Percentiles rank a stretch among this genome's conserved stretches.
phyloP scores from a whole-genome alignment of 495 filamentous ascomycete genomes.

The Echria macrotheca region DNA sequence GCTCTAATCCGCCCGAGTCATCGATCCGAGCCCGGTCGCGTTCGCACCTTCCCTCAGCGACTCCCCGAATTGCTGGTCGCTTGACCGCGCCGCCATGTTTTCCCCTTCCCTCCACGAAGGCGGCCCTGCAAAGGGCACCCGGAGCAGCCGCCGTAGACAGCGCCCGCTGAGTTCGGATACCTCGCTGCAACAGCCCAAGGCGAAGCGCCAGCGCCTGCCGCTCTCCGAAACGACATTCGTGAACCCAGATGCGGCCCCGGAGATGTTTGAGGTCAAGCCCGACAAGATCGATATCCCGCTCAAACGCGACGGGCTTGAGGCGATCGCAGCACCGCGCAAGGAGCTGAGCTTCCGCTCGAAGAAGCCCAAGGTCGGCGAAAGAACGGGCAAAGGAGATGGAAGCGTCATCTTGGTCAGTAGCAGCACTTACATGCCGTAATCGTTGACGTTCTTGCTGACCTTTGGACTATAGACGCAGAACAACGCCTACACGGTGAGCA shows the following conservation, averaged over 20 bases:
- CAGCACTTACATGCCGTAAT: neutral
- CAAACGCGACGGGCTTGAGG: constrained; percentile 44
- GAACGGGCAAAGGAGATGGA: constrained; percentile 53
- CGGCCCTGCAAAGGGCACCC: constrained; percentile 49
- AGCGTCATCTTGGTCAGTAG: constrained; percentile 57
- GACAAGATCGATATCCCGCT: constrained; percentile 34
- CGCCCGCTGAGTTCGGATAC: constrained; percentile 61
- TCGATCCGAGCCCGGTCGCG: constrained; percentile 10
- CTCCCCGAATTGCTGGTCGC: constrained; percentile 14
- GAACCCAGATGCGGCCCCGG: constrained; percentile 39
- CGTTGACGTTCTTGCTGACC: constrained; percentile 17
- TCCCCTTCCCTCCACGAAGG: constrained; percentile 46
- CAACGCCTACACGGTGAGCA: constrained; percentile 78
- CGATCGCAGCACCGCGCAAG: constrained; percentile 30
- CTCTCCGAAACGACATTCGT: constrained; percentile 51
- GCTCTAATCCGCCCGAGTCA: too few species aligned
- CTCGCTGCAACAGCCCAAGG: constrained; percentile 57
- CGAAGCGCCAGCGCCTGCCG: constrained; percentile 65
- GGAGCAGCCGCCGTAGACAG: constrained; percentile 57
- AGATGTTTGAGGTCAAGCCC: constrained; percentile 45
- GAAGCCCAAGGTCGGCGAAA: constrained; percentile 51
- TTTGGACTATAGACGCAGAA: constrained; percentile 63
- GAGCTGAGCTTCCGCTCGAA: constrained; percentile 60
- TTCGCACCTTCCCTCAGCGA: neutral
- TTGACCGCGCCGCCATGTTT: constrained; percentile 48